Conservation (phyloP, 2,329 filamentous ascomycete species). For the Parascedosporium putredinis region DNA sequence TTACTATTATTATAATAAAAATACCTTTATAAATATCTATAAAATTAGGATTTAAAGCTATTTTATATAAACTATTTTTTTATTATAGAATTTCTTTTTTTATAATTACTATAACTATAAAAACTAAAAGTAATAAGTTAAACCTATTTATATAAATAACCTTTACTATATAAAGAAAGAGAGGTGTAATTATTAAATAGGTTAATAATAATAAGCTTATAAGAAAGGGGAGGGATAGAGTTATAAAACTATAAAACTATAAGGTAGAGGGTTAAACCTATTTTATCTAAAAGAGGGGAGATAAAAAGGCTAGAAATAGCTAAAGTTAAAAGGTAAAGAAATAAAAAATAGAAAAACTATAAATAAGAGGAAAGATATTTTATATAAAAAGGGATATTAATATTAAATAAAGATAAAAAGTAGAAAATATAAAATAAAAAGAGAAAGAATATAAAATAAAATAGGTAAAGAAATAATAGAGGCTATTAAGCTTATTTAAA, state of each 20-base stretch:
- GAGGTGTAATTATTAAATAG: not conserved
- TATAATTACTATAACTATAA: too few species aligned
- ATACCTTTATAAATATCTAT: too few species aligned
- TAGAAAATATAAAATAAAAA: slow-evolving; percentile 1
- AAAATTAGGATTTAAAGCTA: not conserved
- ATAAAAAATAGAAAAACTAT: not conserved
- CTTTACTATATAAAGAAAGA: slow-evolving; percentile 4
- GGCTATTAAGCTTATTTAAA: too few species aligned
- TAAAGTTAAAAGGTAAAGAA: not conserved
- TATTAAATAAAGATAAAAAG: not conserved
- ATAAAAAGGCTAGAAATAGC: not conserved
- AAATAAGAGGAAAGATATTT: not conserved
- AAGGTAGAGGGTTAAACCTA: not conserved
- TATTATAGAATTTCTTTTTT: too few species aligned
- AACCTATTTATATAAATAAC: not conserved
- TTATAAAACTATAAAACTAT: not conserved
- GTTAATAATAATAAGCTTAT: not conserved
- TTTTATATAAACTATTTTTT: not conserved
- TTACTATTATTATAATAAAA: not conserved
- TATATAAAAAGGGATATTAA: too few species aligned
- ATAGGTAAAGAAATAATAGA: not conserved
- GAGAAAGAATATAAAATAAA: not conserved
- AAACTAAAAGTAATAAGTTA: not conserved
- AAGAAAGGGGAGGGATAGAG: not conserved
- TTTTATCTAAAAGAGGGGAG: not conserved